Percentiles rank a stretch among this genome's conserved stretches.
Conservation (phyloP, 768 basidiomycete genomes). For the Panus rudis region DNA sequence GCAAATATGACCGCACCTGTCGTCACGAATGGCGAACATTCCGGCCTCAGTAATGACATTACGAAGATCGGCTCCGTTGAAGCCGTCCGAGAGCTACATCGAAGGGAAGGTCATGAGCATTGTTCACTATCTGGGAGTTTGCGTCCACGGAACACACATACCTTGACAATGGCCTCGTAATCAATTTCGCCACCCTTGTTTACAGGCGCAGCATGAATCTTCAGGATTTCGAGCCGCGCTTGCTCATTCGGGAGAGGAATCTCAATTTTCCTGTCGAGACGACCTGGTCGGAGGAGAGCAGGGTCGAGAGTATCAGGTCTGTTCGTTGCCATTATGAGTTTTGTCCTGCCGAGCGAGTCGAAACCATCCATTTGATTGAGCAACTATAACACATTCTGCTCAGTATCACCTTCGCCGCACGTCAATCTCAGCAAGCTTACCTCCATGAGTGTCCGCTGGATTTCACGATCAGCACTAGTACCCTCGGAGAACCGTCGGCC, state of each 20-base stretch:
- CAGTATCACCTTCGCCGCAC: not conserved
- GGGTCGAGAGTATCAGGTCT: constrained; percentile 97
- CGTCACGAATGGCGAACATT: constrained; percentile 98
- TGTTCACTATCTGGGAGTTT: too few species aligned
- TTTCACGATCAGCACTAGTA: constrained; percentile 96
- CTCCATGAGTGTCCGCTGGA: constrained; percentile 98
- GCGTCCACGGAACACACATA: constrained; percentile 24
- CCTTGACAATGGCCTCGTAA: constrained; percentile 97
- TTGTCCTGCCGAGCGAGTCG: constrained; percentile 91
- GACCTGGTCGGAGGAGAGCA: constrained; percentile 90
- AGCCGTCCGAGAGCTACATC: constrained; percentile 74
- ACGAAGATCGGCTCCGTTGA: constrained; percentile 94
- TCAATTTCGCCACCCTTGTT: constrained; percentile 96
- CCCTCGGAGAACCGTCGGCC: constrained; percentile 88
- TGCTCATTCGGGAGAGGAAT: constrained; percentile 97
- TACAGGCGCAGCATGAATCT: constrained; percentile 92
- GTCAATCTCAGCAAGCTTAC: constrained; percentile 28
- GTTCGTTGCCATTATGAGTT: constrained; percentile 99
- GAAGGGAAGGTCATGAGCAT: not conserved
- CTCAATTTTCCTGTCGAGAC: constrained; percentile 96
- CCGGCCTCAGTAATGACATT: constrained; percentile 95
- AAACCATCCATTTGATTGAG: constrained; percentile 99
- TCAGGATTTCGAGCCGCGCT: constrained; percentile 91
- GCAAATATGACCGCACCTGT: constrained; percentile 47
- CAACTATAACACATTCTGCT: constrained; percentile 40